These are phyloP conservation scores for Mycena galericulata DNA, from an alignment of 768 basidiomycete species.

Conservation along the genomic window DNA sequence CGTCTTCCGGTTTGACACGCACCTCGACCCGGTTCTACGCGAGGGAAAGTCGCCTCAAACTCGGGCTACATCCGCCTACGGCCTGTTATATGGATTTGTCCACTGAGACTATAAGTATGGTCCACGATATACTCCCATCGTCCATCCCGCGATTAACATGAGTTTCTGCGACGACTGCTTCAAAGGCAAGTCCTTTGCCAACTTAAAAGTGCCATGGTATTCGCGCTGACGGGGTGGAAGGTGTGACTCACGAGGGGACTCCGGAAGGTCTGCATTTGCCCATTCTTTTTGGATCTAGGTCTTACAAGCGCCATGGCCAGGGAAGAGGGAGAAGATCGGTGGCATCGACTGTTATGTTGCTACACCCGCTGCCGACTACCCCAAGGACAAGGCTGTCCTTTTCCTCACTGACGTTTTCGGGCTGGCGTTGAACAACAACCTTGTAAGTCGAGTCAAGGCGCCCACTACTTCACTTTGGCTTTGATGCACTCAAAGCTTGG, in stretches of 20 bases:
- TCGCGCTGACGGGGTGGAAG: neutral
- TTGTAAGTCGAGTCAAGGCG: neutral
- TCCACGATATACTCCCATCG: too few species aligned
- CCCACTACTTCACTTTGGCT: too few species aligned
- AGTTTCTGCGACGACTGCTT: slow-evolving; percentile 68
- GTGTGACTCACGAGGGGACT: neutral
- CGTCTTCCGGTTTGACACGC: neutral
- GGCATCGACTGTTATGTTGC: slow-evolving; percentile 56
- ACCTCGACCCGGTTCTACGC: neutral
- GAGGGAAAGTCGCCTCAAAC: neutral
- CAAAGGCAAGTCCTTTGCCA: slow-evolving; percentile 50
- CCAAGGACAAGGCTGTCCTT: slow-evolving; percentile 58
- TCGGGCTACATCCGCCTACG: neutral
- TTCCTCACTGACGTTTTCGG: slow-evolving; percentile 59
- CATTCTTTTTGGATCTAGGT: neutral
- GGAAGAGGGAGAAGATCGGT: slow-evolving; percentile 49
- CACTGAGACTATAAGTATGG: neutral
- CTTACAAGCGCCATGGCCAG: slow-evolving; percentile 39
- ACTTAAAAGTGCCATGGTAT: neutral
- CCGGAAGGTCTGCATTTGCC: slow-evolving; percentile 6
- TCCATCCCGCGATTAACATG: slow-evolving; percentile 45
- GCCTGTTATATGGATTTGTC: neutral
- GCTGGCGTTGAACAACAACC: slow-evolving; percentile 24
- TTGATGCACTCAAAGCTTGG: neutral
- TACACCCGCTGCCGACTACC: slow-evolving; percentile 51